Conservation (phyloP, 2,329 filamentous ascomycete genomes). For the Penicillium decumbens region DNA sequence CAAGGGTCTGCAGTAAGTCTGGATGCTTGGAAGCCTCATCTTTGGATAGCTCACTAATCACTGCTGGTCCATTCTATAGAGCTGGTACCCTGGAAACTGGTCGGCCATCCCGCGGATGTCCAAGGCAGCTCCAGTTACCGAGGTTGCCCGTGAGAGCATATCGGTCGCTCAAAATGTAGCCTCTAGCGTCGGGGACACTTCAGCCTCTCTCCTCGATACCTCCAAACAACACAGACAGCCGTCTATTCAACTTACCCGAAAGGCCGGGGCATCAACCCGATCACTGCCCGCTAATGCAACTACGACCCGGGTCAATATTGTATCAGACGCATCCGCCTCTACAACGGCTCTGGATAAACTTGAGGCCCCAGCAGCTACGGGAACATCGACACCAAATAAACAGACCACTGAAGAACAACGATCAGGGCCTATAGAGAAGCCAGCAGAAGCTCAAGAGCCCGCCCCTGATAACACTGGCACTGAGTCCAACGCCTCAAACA, state of each 20-base stretch:
- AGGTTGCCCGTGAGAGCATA: constrained; percentile 49
- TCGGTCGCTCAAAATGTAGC: constrained; percentile 40
- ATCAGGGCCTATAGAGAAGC: constrained; percentile 13
- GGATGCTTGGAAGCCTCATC: not conserved
- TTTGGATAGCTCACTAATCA: constrained; percentile 7
- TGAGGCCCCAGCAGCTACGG: constrained; percentile 12
- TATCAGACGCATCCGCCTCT: constrained; percentile 38
- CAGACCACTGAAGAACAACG: constrained; percentile 14
- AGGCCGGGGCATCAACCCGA: constrained; percentile 38
- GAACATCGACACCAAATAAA: constrained; percentile 17
- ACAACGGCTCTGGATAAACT: constrained; percentile 24
- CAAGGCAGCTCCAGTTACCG: constrained; percentile 47
- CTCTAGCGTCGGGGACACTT: constrained; percentile 33
- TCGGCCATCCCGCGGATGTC: constrained; percentile 34
- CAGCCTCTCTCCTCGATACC: constrained; percentile 26
- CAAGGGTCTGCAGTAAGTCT: constrained; percentile 30
- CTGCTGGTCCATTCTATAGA: constrained; percentile 20
- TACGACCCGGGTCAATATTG: constrained; percentile 45
- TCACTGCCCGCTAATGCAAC: constrained; percentile 45
- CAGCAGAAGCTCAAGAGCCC: constrained; percentile 18
- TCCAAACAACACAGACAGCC: constrained; percentile 29
- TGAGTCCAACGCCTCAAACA: constrained; percentile 9
- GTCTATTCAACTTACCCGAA: constrained; percentile 43
- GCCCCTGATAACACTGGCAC: constrained; percentile 4
- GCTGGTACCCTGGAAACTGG: constrained; percentile 47